phyloP scores from a whole-genome alignment of 116 monocot species.

The Papilionanthe hybrid region DNA sequence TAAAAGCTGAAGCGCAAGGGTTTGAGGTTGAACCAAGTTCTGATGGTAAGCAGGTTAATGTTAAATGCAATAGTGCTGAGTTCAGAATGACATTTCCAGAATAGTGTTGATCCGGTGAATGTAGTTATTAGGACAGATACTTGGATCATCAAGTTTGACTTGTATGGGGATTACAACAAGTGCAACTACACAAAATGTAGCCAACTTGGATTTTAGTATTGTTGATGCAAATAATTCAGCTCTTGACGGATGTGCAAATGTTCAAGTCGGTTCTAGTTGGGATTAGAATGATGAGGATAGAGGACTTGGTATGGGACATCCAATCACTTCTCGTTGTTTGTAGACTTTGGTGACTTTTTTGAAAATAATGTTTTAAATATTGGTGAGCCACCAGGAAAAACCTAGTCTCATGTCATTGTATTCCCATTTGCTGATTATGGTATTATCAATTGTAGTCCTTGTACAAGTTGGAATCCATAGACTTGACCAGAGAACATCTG shows the following conservation, averaged over 20 bases:
- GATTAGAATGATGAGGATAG: slow-evolving; percentile 59
- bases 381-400: slow-evolving; percentile 94
- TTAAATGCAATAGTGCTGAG: no score
- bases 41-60: no score
- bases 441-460: slow-evolving; percentile 51
- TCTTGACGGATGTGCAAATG: slow-evolving; percentile 23
- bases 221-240: slow-evolving; percentile 44
- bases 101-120: no score
- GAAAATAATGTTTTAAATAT: slow-evolving; percentile 53
- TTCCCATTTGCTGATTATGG: slow-evolving; percentile 51
- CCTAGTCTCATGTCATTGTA: slow-evolving; percentile 57
- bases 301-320: slow-evolving; percentile 51
- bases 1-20: no score
- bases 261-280: slow-evolving; percentile 43
- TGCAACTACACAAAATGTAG: slow-evolving; percentile 26
- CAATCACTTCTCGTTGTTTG: slow-evolving; percentile 69
- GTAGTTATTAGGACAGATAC: no score
- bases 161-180: no score
- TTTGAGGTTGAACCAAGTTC: no score
- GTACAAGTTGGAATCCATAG: slow-evolving; percentile 29
- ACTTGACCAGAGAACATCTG: slow-evolving; percentile 52
- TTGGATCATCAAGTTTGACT: no score
- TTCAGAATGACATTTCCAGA: no score
- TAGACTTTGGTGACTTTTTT: slow-evolving; percentile 82
- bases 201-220: slow-evolving; percentile 29